phyloP scores from a whole-genome alignment of 1,284 basidiomycete genomes.

The Gomphus bonarii region DNA sequence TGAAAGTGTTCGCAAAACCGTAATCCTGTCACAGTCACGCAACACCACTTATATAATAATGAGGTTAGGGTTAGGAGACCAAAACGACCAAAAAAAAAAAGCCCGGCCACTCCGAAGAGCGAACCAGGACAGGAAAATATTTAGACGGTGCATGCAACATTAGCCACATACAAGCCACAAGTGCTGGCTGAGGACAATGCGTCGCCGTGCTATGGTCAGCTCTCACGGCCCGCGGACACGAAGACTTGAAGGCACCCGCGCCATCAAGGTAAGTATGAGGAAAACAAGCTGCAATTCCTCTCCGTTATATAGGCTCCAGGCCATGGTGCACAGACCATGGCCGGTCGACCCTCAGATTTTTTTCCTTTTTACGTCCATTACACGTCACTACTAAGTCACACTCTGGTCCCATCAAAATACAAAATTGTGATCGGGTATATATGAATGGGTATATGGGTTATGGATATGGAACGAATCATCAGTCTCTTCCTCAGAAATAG shows the following conservation, averaged over 20 bases:
- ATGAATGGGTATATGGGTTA: neutral
- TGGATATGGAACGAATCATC: neutral
- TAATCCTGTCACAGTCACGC: no score
- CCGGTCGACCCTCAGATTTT: neutral
- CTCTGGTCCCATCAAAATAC: neutral
- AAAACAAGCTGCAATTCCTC: neutral
- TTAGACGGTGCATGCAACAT: conserved; percentile 55
- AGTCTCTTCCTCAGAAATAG: neutral
- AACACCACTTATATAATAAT: neutral
- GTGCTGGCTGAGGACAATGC: conserved; percentile 30
- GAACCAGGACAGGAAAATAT: conserved; percentile 59
- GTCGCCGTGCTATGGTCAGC: conserved; percentile 25
- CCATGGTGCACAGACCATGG: neutral
- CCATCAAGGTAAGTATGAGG: conserved; percentile 9
- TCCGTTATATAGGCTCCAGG: neutral
- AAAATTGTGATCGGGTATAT: neutral
- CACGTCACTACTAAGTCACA: neutral
- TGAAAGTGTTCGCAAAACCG: neutral
- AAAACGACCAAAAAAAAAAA: conserved; percentile 14
- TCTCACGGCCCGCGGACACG: conserved; percentile 11
- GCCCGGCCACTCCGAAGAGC: conserved; percentile 31
- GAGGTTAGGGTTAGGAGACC: conserved; percentile 17
- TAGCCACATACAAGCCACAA: conserved; percentile 51
- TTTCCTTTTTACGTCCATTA: no score
- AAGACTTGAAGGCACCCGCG: conserved; percentile 4